Evolutionary conservation across 345 rosid species (phyloP).

Genomic region (Cardamine chenopodiifolia): DNA sequence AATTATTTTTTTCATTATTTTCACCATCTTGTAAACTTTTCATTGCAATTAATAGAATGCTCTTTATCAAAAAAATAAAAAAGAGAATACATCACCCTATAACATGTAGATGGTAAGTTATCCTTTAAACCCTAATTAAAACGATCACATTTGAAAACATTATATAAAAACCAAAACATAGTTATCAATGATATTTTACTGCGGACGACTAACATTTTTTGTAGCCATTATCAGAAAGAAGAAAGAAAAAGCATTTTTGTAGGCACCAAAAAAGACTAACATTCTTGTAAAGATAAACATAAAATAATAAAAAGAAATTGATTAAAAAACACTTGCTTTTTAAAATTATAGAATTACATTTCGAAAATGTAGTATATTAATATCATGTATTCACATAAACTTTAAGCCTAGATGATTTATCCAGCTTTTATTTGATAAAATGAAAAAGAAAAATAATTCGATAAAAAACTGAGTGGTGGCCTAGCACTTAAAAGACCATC

Average conservation of each 20-base stretch:
- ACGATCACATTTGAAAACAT: neutral
- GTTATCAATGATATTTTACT: neutral
- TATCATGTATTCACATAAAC: constrained; percentile 11
- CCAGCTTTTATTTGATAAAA: neutral
- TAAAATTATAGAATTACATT: neutral
- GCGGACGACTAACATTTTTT: neutral
- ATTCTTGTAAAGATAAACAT: neutral
- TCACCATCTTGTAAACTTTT: no score
- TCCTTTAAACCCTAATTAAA: constrained; percentile 3
- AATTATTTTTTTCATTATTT: no score
- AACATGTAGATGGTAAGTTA: constrained; percentile 16
- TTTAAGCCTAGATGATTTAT: neutral
- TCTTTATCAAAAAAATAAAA: no score
- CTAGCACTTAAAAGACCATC: constrained; percentile 30
- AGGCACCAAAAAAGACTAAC: neutral
- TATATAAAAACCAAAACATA: no score
- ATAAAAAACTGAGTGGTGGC: constrained; percentile 29
- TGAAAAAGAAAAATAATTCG: neutral
- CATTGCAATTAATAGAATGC: no score
- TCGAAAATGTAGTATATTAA: neutral
- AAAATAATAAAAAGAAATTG: neutral
- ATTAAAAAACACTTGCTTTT: neutral
- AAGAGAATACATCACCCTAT: no score
- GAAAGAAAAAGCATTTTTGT: no score
- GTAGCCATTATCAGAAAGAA: neutral